Evolutionary conservation across 2,329 filamentous ascomycete species (phyloP).

Genomic region (Coniochaeta hoffmannii): DNA sequence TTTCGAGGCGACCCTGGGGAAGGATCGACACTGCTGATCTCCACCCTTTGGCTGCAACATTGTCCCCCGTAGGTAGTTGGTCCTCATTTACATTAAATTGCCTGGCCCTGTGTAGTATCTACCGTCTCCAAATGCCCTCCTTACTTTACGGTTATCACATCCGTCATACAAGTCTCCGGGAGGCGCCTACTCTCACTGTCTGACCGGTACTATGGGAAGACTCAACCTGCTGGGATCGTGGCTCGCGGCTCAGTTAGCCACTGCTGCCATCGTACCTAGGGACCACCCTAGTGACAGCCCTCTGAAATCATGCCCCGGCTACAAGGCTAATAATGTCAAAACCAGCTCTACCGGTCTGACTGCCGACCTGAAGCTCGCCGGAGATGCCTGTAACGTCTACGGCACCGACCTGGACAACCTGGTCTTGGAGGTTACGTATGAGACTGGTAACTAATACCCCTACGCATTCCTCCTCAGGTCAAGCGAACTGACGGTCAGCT

Average conservation of each 20-base stretch:
- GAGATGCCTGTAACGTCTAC: slow-evolving; percentile 59
- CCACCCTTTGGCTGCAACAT: neutral
- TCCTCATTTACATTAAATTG: neutral
- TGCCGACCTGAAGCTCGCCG: slow-evolving; percentile 57
- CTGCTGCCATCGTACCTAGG: neutral
- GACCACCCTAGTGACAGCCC: slow-evolving; percentile 16
- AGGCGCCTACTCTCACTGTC: too few relatives aligned
- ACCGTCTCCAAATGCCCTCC: too few relatives aligned
- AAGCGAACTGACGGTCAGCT: too few relatives aligned
- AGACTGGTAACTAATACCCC: slow-evolving; percentile 34
- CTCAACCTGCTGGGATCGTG: neutral
- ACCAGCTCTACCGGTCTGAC: slow-evolving; percentile 44
- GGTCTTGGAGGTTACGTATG: slow-evolving; percentile 56
- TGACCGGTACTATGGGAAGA: neutral
- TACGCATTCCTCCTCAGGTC: too few relatives aligned
- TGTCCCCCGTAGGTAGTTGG: too few relatives aligned
- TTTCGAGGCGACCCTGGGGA: neutral
- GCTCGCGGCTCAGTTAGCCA: neutral
- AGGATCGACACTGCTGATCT: neutral
- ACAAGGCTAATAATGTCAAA: slow-evolving; percentile 49
- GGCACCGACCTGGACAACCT: slow-evolving; percentile 59
- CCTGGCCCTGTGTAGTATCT: too few relatives aligned
- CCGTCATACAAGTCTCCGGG: too few relatives aligned
- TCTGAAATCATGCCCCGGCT: slow-evolving; percentile 48
- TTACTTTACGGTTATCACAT: too few relatives aligned